Percentiles rank a stretch among this genome's conserved stretches.
These are phyloP conservation scores for Coemansia sp. DNA, from an alignment of 192 early-diverging fungal genomes.

Conservation along the genomic window DNA sequence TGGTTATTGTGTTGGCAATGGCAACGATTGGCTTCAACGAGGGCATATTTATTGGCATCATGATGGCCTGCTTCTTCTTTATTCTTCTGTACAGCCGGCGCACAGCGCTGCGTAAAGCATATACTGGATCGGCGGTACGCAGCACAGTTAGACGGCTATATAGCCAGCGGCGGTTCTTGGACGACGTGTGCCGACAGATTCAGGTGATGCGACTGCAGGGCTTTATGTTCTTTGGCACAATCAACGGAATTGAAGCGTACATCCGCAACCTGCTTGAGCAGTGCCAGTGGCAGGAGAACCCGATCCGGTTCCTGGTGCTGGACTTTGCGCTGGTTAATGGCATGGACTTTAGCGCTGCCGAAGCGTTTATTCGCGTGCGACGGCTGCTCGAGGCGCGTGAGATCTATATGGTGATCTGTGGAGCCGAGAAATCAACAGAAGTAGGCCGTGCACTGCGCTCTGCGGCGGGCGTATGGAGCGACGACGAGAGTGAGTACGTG, in stretches of 20 bases:
- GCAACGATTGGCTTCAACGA: conserved; percentile 92
- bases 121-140: conserved; percentile 65
- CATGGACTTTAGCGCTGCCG: conserved; percentile 86
- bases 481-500: conserved; percentile 58
- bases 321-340: conserved; percentile 85
- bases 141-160: conserved; percentile 87
- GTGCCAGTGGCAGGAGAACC: conserved; percentile 63
- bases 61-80: conserved; percentile 94
- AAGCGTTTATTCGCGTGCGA: conserved; percentile 83
- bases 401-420: conserved; percentile 82
- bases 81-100: conserved; percentile 72
- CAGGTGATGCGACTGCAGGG: conserved; percentile 87
- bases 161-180: conserved; percentile 82
- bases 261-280: conserved; percentile 64
- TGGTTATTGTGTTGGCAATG: conserved; percentile 83
- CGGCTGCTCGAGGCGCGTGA: conserved; percentile 65
- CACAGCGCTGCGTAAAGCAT: conserved; percentile 62
- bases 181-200: conserved; percentile 80
- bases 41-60: conserved; percentile 89
- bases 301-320: conserved; percentile 84
- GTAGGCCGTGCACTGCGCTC: conserved; percentile 63
- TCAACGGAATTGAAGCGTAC: conserved; percentile 74
- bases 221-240: conserved; percentile 97
- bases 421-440: conserved; percentile 61
- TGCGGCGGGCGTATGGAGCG: conserved; percentile 63